Evolutionary conservation across 345 rosid species (phyloP), one percentile per base, ranked within the genome.

Genomic region (Adansonia digitata): DNA sequence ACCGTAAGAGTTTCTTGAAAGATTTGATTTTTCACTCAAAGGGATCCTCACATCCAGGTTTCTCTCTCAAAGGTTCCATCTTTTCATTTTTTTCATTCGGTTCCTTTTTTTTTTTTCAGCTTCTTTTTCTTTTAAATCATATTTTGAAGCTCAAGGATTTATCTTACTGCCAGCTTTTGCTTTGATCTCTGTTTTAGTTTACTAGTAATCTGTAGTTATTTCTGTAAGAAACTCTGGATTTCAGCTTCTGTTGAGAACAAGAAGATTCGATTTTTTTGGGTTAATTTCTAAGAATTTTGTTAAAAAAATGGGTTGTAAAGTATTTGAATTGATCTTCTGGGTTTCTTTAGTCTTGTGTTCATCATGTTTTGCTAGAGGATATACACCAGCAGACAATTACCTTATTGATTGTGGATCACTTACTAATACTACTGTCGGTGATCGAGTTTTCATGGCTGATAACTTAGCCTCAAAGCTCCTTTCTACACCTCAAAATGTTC

Each of bases 341-440:
- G n/a, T n/a, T n/a, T n/a, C n/a, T 37, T 79, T 79, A n/a, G 27
- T 87, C 66, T 62, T 83, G 77, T 84, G 77, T 80, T 62, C 87
- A 72, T 80, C 74, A 75, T 74, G 75, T 66, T 77, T 84, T 63
- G 88, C 81, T 56, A 24, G 46, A 79, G 97, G 91, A 75, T 94
- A 84, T 81, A 51, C 43, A 45, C 98, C 97, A 34, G 63, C 67
- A 35, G 87, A 94, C 75, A 90, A 37, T 6, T 37, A 37, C 4
- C 40, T 37, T 37, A 37, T 37, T 37, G 40, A 37, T 37, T 37
- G 40, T 82, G 97, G 97, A 80, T 94, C 97, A 39, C 75, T 39
- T 77, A 82, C 79, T 68, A 85, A 90, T 55, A n/a, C n/a, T n/a
- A n/a, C n/a, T n/a, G n/a, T n/a, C n/a, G n/a, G n/a, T n/a, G n/a